A percentile compares a stretch with the other conserved stretches of the same genome.
Conservation (phyloP, 2,329 filamentous ascomycete genomes). For the Paraphaeosphaeria minitans region DNA sequence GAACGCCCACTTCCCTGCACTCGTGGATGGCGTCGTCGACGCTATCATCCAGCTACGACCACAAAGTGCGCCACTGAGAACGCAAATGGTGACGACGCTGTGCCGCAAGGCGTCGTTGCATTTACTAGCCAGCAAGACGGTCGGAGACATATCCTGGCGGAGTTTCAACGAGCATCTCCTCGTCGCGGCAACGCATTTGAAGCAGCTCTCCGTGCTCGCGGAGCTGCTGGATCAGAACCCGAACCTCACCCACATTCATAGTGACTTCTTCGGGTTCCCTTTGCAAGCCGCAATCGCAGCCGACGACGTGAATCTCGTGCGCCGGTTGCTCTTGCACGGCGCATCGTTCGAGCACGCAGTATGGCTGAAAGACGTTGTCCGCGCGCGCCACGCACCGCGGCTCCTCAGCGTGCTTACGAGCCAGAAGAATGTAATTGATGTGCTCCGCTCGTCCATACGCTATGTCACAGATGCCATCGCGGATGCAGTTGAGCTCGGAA, state of each 20-base stretch:
- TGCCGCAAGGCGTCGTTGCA: neutral
- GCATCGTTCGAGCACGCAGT: neutral
- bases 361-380: neutral
- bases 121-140: neutral
- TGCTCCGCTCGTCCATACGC: neutral
- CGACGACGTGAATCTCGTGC: neutral
- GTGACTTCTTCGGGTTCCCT: neutral
- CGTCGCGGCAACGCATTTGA: neutral
- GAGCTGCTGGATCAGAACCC: neutral
- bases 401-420: neutral
- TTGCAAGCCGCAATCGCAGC: neutral
- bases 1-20: conserved; percentile 1
- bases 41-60: neutral
- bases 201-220: neutral
- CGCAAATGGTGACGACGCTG: neutral
- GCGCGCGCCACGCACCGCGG: neutral
- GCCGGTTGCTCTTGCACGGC: neutral
- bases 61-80: neutral
- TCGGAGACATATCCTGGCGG: neutral
- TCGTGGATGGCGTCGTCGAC: neutral
- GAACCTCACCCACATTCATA: neutral
- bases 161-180: neutral
- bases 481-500: neutral
- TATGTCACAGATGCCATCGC: neutral
- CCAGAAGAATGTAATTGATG: neutral